Conservation (phyloP, 2,329 filamentous ascomycete genomes). For the Whalleya microplaca region DNA sequence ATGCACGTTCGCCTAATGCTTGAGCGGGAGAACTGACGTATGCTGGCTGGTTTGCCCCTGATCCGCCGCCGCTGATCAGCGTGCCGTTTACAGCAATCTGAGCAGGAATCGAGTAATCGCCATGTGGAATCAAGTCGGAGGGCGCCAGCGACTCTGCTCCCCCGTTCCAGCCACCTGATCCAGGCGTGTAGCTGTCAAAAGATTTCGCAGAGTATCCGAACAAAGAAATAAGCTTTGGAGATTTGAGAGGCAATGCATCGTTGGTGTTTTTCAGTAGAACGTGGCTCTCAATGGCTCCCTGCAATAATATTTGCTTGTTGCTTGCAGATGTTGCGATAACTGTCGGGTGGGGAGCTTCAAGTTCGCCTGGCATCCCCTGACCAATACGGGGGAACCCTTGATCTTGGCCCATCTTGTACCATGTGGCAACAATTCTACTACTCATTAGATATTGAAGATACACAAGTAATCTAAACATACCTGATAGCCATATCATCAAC, state of each 20-base stretch:
- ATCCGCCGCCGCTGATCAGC: conserved; percentile 38
- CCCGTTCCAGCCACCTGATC: conserved; percentile 37
- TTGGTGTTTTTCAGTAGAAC: conserved; percentile 66
- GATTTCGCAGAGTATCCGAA: conserved; percentile 63
- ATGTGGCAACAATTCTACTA: conserved; percentile 52
- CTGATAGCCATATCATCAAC: conserved; percentile 64
- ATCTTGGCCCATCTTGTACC: conserved; percentile 60
- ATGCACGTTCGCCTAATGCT: conserved; percentile 46
- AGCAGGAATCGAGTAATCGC: conserved; percentile 33
- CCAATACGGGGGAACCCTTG: conserved; percentile 48
- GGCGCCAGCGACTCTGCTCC: conserved; percentile 33
- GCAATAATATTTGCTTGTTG: conserved; percentile 46
- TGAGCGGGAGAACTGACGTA: conserved; percentile 47
- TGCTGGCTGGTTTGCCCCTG: conserved; percentile 37
- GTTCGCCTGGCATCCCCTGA: conserved; percentile 52
- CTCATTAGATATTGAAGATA: conserved; percentile 4
- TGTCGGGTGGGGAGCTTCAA: conserved; percentile 51
- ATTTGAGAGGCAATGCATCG: conserved; percentile 56
- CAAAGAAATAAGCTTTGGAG: conserved; percentile 55
- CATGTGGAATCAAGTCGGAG: conserved; percentile 15
- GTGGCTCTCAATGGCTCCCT: conserved; percentile 63
- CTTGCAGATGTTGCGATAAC: conserved; percentile 58
- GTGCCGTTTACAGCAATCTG: conserved; percentile 50
- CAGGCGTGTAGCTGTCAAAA: conserved; percentile 43
- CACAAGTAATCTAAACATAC: conserved; percentile 11